A percentile compares a stretch with the other conserved stretches of the same genome.
Conservation (phyloP, 352 stramenopile species). For the Nothophytophthora sp. region DNA sequence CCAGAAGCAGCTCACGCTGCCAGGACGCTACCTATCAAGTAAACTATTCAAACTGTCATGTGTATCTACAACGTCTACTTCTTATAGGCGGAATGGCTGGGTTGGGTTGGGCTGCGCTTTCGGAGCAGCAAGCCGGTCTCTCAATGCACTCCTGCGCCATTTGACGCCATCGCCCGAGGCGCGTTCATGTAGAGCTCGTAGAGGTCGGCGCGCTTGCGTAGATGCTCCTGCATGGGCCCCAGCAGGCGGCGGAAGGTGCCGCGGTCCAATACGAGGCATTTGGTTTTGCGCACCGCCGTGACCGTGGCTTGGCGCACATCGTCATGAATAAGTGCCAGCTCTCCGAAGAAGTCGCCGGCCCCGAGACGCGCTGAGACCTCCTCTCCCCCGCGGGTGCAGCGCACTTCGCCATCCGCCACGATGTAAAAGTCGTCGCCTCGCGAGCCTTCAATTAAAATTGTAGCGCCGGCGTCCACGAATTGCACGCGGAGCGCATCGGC, state of each 20-base stretch:
- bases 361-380: slow-evolving; percentile 64
- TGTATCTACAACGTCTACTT: slow-evolving; percentile 32
- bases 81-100: slow-evolving; percentile 14
- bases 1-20: background rate
- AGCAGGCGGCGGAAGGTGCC: slow-evolving; percentile 90
- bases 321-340: slow-evolving; percentile 89
- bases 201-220: slow-evolving; percentile 63
- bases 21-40: background rate
- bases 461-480: slow-evolving; percentile 42
- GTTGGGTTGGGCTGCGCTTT: slow-evolving; percentile 15
- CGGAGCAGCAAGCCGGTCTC: no score
- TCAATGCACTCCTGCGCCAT: no score
- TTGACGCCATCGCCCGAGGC: slow-evolving; percentile 9
- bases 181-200: slow-evolving; percentile 75
- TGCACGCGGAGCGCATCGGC: slow-evolving; percentile 64
- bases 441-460: slow-evolving; percentile 55
- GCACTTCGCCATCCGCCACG: slow-evolving; percentile 69
- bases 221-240: slow-evolving; percentile 88
- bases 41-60: slow-evolving; percentile 6
- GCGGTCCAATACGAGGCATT: slow-evolving; percentile 88
- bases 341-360: slow-evolving; percentile 67
- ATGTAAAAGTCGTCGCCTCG: slow-evolving; percentile 84
- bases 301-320: slow-evolving; percentile 90
- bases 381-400: slow-evolving; percentile 54
- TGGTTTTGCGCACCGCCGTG: slow-evolving; percentile 73